A percentile compares a stretch with the other conserved stretches of the same genome.
Conservation (phyloP, 2,329 filamentous ascomycete genomes). For the Aspergillaceae sp. region DNA sequence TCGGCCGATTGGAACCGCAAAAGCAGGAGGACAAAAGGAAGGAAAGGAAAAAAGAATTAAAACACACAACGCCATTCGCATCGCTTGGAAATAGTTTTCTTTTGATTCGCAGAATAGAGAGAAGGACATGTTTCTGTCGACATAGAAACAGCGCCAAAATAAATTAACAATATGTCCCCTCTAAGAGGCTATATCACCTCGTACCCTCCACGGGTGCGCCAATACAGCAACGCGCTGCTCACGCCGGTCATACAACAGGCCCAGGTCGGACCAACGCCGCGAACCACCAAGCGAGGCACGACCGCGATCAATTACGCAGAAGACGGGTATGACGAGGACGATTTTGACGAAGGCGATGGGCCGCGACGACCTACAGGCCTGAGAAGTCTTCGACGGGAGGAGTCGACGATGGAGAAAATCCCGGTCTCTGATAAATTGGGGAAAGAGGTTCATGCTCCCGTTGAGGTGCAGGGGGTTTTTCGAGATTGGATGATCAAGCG, state of each 20-base stretch:
- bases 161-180: slow-evolving; percentile 40
- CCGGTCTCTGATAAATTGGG: slow-evolving; percentile 68
- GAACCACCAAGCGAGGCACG: slow-evolving; percentile 95
- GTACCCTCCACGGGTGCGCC: slow-evolving; percentile 82
- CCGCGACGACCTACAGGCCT: slow-evolving; percentile 62
- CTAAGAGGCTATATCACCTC: slow-evolving; percentile 85
- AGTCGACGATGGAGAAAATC: slow-evolving; percentile 54
- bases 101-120: slow-evolving; percentile 4
- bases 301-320: slow-evolving; percentile 97
- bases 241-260: slow-evolving; percentile 70
- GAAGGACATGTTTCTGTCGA: slow-evolving; percentile 31
- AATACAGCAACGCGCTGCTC: slow-evolving; percentile 85
- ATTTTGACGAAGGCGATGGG: slow-evolving; percentile 58
- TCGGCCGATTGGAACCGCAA: background rate
- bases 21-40: background rate
- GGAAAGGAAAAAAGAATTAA: background rate
- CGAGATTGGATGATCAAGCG: slow-evolving; percentile 89
- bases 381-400: slow-evolving; percentile 72
- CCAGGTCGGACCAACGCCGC: slow-evolving; percentile 56
- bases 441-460: slow-evolving; percentile 69
- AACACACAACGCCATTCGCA: background rate
- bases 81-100: too few relatives aligned
- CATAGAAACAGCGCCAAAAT: slow-evolving; percentile 8
- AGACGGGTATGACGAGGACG: slow-evolving; percentile 74
- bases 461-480: slow-evolving; percentile 83